Percentiles rank a stretch among this genome's conserved stretches.
These are phyloP conservation scores for Bigelowiella natans DNA, from an alignment of 78 protist species.

Conservation along the genomic window DNA sequence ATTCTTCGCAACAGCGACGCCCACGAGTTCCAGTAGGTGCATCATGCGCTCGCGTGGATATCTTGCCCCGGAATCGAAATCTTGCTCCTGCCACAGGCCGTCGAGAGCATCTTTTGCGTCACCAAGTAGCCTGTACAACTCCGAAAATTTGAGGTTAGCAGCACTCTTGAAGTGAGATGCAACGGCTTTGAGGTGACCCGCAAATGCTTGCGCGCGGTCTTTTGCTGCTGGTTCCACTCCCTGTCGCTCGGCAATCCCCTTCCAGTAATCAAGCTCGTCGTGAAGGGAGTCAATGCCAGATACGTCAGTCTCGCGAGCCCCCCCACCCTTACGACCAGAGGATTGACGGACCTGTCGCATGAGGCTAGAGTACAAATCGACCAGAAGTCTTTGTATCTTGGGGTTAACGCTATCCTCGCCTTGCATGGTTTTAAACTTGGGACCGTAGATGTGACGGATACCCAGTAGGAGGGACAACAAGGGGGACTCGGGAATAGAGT, in stretches of 20 bases:
- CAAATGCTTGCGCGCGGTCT: no score
- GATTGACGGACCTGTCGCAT: background rate
- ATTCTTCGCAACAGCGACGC: background rate
- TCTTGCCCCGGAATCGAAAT: background rate
- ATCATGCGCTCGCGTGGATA: background rate
- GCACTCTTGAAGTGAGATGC: no score
- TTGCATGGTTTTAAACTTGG: background rate
- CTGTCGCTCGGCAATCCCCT: background rate
- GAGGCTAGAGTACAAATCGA: background rate
- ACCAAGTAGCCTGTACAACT: background rate
- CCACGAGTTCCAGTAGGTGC: background rate
- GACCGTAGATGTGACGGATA: background rate
- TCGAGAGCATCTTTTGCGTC: background rate
- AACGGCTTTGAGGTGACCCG: no score
- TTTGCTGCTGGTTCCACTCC: no score
- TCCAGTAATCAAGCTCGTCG: background rate
- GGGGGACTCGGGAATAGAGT: background rate
- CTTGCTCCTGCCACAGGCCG: conserved; percentile 1
- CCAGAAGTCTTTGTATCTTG: background rate
- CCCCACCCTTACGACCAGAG: background rate
- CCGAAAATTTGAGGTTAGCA: no score
- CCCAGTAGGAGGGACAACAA: background rate
- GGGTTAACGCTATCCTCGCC: background rate
- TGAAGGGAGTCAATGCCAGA: background rate
- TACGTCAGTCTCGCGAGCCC: background rate